These are phyloP conservation scores for Penicillium canariense DNA, from an alignment of 495 filamentous ascomycete genomes.

Conservation along the genomic window DNA sequence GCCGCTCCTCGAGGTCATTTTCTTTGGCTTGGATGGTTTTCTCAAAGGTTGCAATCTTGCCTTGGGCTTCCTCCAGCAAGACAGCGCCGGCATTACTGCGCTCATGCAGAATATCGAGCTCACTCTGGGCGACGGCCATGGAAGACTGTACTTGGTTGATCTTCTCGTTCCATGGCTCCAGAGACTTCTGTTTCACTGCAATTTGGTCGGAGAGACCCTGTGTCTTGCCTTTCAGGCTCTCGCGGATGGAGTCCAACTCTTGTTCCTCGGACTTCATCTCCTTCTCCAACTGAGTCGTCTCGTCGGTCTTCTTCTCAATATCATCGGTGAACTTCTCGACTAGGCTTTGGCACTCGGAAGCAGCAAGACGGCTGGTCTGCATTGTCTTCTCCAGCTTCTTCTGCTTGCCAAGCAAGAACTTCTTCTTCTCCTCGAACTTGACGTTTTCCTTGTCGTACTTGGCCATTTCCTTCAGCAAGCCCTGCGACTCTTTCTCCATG, in stretches of 20 bases:
- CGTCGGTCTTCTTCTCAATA: conserved; percentile 66
- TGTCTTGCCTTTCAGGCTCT: conserved; percentile 89
- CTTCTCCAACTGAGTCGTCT: conserved; percentile 71
- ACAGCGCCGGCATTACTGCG: conserved; percentile 81
- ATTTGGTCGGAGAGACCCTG: conserved; percentile 92
- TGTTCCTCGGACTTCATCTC: conserved; percentile 74
- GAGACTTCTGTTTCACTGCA: conserved; percentile 82
- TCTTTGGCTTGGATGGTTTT: conserved; percentile 67
- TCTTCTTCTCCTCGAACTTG: conserved; percentile 96
- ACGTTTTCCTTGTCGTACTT: conserved; percentile 94
- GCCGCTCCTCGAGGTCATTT: conserved; percentile 71
- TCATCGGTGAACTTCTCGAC: conserved; percentile 75
- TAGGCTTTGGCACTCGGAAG: conserved; percentile 70
- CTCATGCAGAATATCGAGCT: conserved; percentile 86
- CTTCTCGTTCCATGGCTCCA: conserved; percentile 95
- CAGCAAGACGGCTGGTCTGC: conserved; percentile 62
- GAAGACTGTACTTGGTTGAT: conserved; percentile 93
- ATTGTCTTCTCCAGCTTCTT: conserved; percentile 94
- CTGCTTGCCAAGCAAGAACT: conserved; percentile 82
- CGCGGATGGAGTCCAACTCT: conserved; percentile 75
- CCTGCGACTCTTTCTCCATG: conserved; percentile 78
- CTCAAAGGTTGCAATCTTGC: conserved; percentile 71
- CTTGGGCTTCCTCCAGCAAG: conserved; percentile 77
- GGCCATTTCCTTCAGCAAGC: conserved; percentile 80
- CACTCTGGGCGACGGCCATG: conserved; percentile 90